Conservation (phyloP, 306 rosid species). For the Delonix regia region DNA sequence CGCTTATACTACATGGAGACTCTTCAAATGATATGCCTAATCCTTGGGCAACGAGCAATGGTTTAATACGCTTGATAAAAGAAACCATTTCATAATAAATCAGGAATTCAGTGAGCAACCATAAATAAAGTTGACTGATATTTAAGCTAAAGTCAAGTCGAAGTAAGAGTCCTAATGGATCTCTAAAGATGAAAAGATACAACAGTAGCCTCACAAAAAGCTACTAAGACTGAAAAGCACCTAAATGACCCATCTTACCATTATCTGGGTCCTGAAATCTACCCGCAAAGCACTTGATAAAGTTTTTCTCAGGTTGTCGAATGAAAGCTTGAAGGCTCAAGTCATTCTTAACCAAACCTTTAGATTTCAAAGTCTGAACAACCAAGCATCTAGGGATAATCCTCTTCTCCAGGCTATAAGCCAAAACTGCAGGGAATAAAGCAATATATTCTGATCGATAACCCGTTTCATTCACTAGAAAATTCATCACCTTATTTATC, state of each 20-base stretch:
- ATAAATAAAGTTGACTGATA: too few relatives aligned
- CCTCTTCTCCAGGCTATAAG: conserved; percentile 40
- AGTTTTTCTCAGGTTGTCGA: neutral
- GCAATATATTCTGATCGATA: neutral
- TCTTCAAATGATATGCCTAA: too few relatives aligned
- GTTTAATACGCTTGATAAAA: too few relatives aligned
- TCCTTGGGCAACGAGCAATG: too few relatives aligned
- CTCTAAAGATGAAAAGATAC: neutral
- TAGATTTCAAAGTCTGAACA: conserved; percentile 18
- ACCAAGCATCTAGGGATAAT: conserved; percentile 31
- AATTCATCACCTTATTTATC: conserved; percentile 9
- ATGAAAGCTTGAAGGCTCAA: neutral
- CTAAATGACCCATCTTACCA: neutral
- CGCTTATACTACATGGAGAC: neutral
- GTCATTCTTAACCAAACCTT: neutral
- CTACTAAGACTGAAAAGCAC: neutral
- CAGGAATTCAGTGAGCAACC: too few relatives aligned
- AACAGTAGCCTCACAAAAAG: neutral
- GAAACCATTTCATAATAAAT: too few relatives aligned
- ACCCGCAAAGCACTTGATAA: neutral
- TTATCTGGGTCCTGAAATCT: neutral
- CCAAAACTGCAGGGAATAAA: neutral
- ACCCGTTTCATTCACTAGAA: conserved; percentile 31
- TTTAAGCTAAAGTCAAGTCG: neutral
- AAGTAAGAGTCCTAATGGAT: neutral